A percentile compares a stretch with the other conserved stretches of the same genome.
Conservation (phyloP, 2,329 filamentous ascomycete species). For the Penicillium digitatum region DNA sequence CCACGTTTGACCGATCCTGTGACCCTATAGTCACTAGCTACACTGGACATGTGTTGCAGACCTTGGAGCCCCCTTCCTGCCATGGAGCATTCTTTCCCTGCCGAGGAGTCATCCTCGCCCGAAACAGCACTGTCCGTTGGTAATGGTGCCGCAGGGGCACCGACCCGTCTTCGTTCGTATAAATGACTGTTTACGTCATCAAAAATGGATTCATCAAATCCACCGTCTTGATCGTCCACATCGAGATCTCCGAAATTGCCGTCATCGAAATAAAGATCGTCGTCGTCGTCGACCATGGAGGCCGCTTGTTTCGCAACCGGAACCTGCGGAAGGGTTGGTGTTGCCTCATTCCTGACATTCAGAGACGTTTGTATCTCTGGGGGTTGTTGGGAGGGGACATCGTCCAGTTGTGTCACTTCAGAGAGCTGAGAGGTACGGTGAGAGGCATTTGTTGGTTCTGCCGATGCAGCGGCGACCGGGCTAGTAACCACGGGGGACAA, state of each 20-base stretch:
- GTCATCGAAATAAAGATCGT: slow-evolving; percentile 49
- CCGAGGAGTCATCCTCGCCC: slow-evolving; percentile 1
- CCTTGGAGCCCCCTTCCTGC: slow-evolving; percentile 14
- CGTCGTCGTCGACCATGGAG: slow-evolving; percentile 27
- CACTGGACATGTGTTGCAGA: slow-evolving; percentile 35
- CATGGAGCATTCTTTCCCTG: slow-evolving; percentile 15
- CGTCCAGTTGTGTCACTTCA: neutral
- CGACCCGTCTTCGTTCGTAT: slow-evolving; percentile 37
- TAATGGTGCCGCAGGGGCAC: slow-evolving; percentile 11
- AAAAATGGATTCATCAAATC: slow-evolving; percentile 48
- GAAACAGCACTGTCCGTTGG: slow-evolving; percentile 4
- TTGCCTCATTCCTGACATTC: neutral
- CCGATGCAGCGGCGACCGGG: slow-evolving; percentile 27
- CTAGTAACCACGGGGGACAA: slow-evolving; percentile 37
- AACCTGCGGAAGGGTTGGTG: neutral
- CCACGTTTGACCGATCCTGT: slow-evolving; percentile 21
- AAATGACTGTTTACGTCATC: slow-evolving; percentile 46
- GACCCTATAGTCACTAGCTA: slow-evolving; percentile 33
- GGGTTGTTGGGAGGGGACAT: neutral
- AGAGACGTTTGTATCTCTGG: neutral
- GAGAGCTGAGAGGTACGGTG: neutral
- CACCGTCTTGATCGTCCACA: slow-evolving; percentile 29
- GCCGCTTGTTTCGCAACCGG: neutral
- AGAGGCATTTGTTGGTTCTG: slow-evolving; percentile 10
- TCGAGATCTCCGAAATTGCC: slow-evolving; percentile 44